Evolutionary conservation across 2,329 filamentous ascomycete genomes (phyloP), one percentile per base, ranked within the genome.

Genomic region (Ambrosiella xylebori): DNA sequence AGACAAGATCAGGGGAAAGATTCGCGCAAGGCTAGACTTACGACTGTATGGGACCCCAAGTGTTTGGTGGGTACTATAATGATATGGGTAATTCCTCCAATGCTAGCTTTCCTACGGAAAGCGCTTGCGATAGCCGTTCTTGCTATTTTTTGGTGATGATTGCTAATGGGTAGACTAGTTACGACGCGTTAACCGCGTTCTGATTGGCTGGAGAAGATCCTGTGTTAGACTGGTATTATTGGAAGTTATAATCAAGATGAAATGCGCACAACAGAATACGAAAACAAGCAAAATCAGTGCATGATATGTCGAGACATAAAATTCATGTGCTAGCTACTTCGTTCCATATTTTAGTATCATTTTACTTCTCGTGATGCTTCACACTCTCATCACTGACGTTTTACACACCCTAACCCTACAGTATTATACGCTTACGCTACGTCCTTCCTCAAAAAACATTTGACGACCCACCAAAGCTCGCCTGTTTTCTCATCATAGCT

Each of bases 361-460:
- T 27, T 27, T 3, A 27, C 27, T 27, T 27, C 27, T 27, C 27
- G 27, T 27, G 27, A 27, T 27, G 27, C 3, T 27, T 27, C 27
- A 27, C 27, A 27, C 5, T 27, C 27, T 27, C 27, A 27, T 27
- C 3, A 27, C 27, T 3, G 27, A 27, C 27, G 5, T 27, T 27
- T 3, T 4, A 27, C 3, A 27, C 27, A 27, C 35, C 7, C 37
- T 39, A 35, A 50, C 55, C 47, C 44, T 57, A 57, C 3, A 4
- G 27, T 51, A 36, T 36, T 36, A 12, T 2, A 17, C 3, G 38
- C 37, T 52, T 40, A 50, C 27, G 1, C n/a, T 37, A 12, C 17
- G 11, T 59, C 56, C 59, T 68, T 66, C 40, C 62, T 64, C 61
- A 67, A 53, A 54, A 62, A 66, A 1, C 67, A 57, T 19, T 56